These are phyloP conservation scores for Paramecium sexaurelia DNA, from an alignment of 73 alveolate genomes.

Conservation along the genomic window DNA sequence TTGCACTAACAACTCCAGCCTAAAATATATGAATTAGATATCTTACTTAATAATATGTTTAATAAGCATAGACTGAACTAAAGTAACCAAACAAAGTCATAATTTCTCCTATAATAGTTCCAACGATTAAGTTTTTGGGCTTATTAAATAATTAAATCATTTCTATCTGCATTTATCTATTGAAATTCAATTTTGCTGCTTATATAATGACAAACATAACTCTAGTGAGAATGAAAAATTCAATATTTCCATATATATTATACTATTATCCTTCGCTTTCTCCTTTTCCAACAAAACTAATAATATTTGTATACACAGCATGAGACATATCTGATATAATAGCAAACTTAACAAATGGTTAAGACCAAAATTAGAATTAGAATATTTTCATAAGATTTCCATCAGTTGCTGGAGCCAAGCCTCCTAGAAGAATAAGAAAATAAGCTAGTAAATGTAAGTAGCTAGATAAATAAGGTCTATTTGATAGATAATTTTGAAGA, in stretches of 20 bases:
- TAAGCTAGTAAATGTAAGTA: conserved; percentile 36
- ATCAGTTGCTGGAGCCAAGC: conserved; percentile 50
- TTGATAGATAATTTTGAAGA: background rate
- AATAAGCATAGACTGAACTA: conserved; percentile 47
- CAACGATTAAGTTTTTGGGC: background rate
- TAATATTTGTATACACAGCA: conserved; percentile 13
- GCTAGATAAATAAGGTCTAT: conserved; percentile 37
- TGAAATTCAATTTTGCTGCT: background rate
- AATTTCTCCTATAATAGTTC: conserved; percentile 36
- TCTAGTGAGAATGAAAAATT: conserved; percentile 21
- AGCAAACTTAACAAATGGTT: conserved; percentile 40
- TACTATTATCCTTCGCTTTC: background rate
- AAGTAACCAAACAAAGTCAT: conserved; percentile 34
- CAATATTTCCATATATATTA: conserved; percentile 21
- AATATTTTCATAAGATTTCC: background rate
- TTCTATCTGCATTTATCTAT: background rate
- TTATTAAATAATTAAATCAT: conserved; percentile 5
- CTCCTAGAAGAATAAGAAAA: conserved; percentile 26
- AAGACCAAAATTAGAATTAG: background rate
- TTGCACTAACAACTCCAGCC: conserved; percentile 61
- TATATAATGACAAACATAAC: conserved; percentile 4
- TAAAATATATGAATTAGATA: background rate
- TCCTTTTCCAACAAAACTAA: conserved; percentile 14
- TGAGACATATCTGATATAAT: conserved; percentile 53
- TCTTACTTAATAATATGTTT: conserved; percentile 21